These are phyloP conservation scores for Lenwebbia sp. DNA, from an alignment of 345 rosid genomes.

Conservation along the genomic window DNA sequence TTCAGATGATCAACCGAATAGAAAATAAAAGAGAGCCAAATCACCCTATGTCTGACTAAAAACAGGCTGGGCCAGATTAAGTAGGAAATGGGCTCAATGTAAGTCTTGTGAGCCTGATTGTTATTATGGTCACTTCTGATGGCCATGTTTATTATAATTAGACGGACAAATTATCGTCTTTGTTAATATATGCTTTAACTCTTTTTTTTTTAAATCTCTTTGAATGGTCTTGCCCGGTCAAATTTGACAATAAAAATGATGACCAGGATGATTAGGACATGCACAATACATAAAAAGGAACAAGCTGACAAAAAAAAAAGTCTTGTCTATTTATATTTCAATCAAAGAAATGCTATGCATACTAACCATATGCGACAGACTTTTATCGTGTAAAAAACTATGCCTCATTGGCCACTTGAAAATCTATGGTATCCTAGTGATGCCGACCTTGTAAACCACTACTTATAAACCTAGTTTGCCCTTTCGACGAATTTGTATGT, in stretches of 20 bases:
- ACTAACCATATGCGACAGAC: too few species aligned
- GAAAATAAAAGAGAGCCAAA: neutral
- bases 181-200: rapidly evolving
- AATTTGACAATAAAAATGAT: neutral
- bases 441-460: too few species aligned
- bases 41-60: neutral
- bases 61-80: neutral
- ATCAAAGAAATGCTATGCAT: too few species aligned
- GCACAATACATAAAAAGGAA: neutral
- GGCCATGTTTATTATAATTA: neutral
- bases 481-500: too few species aligned
- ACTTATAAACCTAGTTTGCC: too few species aligned
- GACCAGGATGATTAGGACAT: neutral
- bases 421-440: too few species aligned
- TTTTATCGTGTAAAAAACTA: too few species aligned
- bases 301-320: neutral
- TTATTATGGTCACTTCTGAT: neutral
- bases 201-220: neutral
- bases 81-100: neutral
- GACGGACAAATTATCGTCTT: neutral
- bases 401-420: too few species aligned
- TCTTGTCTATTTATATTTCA: too few species aligned
- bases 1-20: neutral
- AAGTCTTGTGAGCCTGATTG: neutral
- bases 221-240: neutral